Percentiles rank a stretch among this genome's conserved stretches.
phyloP scores from a whole-genome alignment of 2,329 filamentous ascomycete genomes.

The Sarocladiaceae sp. region DNA sequence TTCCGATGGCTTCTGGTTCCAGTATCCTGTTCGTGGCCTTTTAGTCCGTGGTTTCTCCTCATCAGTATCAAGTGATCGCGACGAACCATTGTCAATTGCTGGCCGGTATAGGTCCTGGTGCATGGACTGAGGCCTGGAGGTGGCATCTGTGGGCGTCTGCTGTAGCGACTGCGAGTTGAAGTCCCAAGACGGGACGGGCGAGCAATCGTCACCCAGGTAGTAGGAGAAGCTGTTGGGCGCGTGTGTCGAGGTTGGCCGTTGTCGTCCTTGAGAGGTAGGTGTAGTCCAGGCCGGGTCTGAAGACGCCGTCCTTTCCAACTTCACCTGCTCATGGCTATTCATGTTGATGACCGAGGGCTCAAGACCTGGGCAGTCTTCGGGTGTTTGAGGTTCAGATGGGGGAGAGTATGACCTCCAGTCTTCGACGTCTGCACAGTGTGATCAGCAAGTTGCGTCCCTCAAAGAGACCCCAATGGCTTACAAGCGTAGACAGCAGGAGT shows the following conservation, averaged over 20 bases:
- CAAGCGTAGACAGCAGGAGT: conserved; percentile 7
- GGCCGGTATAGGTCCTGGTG: conserved; percentile 38
- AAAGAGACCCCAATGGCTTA: background rate
- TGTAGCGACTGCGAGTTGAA: conserved; percentile 46
- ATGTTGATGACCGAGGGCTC: conserved; percentile 32
- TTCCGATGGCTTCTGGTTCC: conserved; percentile 51
- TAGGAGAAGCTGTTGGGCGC: conserved; percentile 49
- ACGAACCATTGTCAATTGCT: conserved; percentile 9
- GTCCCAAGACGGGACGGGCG: conserved; percentile 50
- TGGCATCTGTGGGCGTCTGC: conserved; percentile 42
- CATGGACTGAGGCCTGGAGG: conserved; percentile 47
- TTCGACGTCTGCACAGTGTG: conserved; percentile 4
- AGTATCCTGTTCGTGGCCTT: conserved; percentile 15
- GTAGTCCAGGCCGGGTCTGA: conserved; percentile 49
- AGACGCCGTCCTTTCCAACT: conserved; percentile 40
- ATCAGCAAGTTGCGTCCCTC: background rate
- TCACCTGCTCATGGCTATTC: conserved; percentile 44
- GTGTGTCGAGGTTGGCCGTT: conserved; percentile 53
- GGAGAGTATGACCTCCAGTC: conserved; percentile 7
- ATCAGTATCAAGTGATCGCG: background rate
- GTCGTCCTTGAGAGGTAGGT: conserved; percentile 44
- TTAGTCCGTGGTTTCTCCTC: conserved; percentile 1
- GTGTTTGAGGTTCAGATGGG: conserved; percentile 4
- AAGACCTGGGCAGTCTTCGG: conserved; percentile 3
- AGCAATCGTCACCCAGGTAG: conserved; percentile 47